Conservation (phyloP, 83 land plant species). For the Picea abies region DNA sequence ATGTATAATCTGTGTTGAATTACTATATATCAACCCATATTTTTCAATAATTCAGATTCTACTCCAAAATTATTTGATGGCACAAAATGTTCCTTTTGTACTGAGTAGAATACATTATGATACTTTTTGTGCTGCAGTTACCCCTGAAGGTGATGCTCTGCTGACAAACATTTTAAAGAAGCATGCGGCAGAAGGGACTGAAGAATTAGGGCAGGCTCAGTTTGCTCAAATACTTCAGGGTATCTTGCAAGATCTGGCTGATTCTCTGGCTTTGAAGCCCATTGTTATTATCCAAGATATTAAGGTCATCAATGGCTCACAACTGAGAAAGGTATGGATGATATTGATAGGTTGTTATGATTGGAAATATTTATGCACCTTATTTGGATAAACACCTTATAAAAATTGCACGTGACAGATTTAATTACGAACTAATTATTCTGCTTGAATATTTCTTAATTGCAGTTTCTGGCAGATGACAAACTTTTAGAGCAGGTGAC, state of each 20-base stretch:
- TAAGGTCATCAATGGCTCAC: conserved; percentile 66
- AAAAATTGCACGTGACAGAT: background rate
- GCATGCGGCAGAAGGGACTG: conserved; percentile 58
- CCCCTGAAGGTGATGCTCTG: conserved; percentile 38
- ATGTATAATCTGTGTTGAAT: background rate
- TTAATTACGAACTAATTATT: background rate
- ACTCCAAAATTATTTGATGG: background rate
- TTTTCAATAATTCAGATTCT: background rate
- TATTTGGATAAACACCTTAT: conserved; percentile 14
- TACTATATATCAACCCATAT: background rate
- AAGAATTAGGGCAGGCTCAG: conserved; percentile 83
- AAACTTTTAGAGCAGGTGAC: conserved; percentile 36
- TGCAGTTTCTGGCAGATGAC: conserved; percentile 68
- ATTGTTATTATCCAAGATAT: conserved; percentile 51
- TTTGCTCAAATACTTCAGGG: conserved; percentile 77
- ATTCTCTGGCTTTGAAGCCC: conserved; percentile 51
- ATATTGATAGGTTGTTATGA: conserved; percentile 1
- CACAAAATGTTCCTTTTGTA: background rate
- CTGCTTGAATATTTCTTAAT: background rate
- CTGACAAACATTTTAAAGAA: conserved; percentile 60
- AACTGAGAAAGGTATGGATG: conserved; percentile 60
- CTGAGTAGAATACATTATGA: background rate
- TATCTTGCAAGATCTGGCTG: conserved; percentile 74
- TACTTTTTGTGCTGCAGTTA: conserved; percentile 23
- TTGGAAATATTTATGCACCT: background rate